Evolutionary conservation across 805 yeast genomes (phyloP).

Genomic region (Starmerella bacillaris): DNA sequence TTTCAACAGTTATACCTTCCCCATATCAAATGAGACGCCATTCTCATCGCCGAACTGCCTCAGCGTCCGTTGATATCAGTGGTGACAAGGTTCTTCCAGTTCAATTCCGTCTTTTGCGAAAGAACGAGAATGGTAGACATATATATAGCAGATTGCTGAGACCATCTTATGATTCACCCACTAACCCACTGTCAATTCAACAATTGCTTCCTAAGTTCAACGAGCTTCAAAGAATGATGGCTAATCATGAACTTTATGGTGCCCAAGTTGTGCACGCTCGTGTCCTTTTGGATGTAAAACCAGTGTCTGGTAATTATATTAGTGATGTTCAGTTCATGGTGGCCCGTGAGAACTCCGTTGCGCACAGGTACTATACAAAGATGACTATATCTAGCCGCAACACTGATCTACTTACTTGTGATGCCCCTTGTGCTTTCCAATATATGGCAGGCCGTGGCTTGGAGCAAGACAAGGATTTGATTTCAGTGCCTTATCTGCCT

Average conservation of each 20-base stretch:
- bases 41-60: slow-evolving; percentile 16
- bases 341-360: slow-evolving; percentile 12
- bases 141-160: slow-evolving; percentile 21
- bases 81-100: slow-evolving; percentile 18
- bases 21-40: not conserved
- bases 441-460: slow-evolving; percentile 12
- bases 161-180: slow-evolving; percentile 23
- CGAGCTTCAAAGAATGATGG: slow-evolving; percentile 14
- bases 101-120: slow-evolving; percentile 15
- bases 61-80: slow-evolving; percentile 15
- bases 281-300: slow-evolving; percentile 17
- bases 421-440: slow-evolving; percentile 10
- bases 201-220: slow-evolving; percentile 19
- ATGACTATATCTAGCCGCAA: slow-evolving; percentile 23
- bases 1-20: not conserved
- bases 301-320: slow-evolving; percentile 2
- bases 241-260: slow-evolving; percentile 8
- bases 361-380: slow-evolving; percentile 12
- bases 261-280: slow-evolving; percentile 21
- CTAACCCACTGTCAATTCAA: slow-evolving; percentile 17
- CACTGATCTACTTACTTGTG: slow-evolving; percentile 17
- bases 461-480: slow-evolving; percentile 19
- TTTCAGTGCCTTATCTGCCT: slow-evolving; percentile 23
- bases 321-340: slow-evolving; percentile 17
- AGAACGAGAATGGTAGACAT: slow-evolving; percentile 3